Conservation (phyloP, 805 yeast genomes). For the Suhomyces canberraensis region DNA sequence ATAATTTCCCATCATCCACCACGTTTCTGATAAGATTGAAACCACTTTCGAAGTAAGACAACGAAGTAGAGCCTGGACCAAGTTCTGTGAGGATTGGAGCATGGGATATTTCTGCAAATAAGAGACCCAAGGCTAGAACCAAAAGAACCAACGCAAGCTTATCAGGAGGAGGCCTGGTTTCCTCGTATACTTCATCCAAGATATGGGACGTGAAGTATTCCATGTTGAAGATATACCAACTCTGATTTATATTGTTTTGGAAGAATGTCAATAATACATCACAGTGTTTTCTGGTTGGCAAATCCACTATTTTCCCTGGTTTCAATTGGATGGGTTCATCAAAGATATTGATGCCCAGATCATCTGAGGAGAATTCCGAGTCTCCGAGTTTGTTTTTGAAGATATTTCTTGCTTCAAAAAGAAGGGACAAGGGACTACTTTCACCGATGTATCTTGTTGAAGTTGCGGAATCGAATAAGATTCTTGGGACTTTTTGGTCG, state of each 20-base stretch:
- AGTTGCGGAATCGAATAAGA: conserved; percentile 34
- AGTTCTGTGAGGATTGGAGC: conserved; percentile 20
- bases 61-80: conserved; percentile 22
- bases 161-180: conserved; percentile 19
- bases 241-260: conserved; percentile 37
- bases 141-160: conserved; percentile 34
- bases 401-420: conserved; percentile 38
- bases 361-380: conserved; percentile 36
- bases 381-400: conserved; percentile 29
- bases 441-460: conserved; percentile 40
- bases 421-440: conserved; percentile 38
- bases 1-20: conserved; percentile 37
- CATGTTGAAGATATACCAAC: conserved; percentile 38
- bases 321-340: conserved; percentile 31
- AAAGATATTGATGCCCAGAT: conserved; percentile 31
- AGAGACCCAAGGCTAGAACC: conserved; percentile 40
- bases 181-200: conserved; percentile 27
- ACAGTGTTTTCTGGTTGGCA: conserved; percentile 7
- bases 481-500: conserved; percentile 17
- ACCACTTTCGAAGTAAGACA: conserved; percentile 34
- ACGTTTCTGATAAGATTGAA: conserved; percentile 25
- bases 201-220: conserved; percentile 25
- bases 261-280: conserved; percentile 20
- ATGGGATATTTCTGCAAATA: conserved; percentile 31
- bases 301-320: conserved; percentile 13